These are phyloP conservation scores for Alternaria longipes DNA, from an alignment of 2,329 filamentous ascomycete species.

Conservation along the genomic window DNA sequence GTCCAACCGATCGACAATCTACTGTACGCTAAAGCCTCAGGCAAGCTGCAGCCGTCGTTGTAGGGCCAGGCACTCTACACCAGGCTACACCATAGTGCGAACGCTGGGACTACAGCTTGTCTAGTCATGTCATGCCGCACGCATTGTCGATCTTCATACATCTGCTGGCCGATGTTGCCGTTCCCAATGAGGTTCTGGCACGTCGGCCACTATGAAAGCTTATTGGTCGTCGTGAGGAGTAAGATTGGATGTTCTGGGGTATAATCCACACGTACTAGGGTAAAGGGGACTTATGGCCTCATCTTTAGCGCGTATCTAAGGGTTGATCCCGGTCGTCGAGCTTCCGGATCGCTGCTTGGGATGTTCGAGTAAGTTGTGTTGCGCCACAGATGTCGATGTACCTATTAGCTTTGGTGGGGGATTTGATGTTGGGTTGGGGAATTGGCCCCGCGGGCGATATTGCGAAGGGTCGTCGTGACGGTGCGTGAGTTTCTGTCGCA, in stretches of 20 bases:
- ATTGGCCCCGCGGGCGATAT: background rate
- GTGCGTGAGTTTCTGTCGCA: background rate
- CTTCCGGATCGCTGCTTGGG: slow-evolving; percentile 2
- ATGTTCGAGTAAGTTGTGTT: background rate
- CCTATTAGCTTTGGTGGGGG: background rate
- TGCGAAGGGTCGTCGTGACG: background rate
- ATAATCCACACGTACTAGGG: background rate
- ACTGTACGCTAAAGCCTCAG: background rate
- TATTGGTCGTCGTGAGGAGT: background rate
- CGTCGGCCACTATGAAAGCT: background rate
- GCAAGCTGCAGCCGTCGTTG: background rate
- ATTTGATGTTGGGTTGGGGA: background rate
- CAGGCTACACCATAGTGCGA: background rate
- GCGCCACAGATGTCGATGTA: background rate
- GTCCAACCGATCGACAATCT: slow-evolving; percentile 6
- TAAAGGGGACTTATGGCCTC: background rate
- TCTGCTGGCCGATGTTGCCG: background rate
- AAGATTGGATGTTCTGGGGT: slow-evolving; percentile 7
- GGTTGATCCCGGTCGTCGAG: slow-evolving; percentile 8
- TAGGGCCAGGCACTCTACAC: background rate
- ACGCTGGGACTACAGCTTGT: background rate
- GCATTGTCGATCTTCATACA: slow-evolving; percentile 12
- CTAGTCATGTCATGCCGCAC: slow-evolving; percentile 1
- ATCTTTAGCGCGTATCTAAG: background rate
- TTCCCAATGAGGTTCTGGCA: background rate